These are phyloP conservation scores for Austropuccinia psidii DNA, from an alignment of 1,284 basidiomycete species.

Conservation along the genomic window DNA sequence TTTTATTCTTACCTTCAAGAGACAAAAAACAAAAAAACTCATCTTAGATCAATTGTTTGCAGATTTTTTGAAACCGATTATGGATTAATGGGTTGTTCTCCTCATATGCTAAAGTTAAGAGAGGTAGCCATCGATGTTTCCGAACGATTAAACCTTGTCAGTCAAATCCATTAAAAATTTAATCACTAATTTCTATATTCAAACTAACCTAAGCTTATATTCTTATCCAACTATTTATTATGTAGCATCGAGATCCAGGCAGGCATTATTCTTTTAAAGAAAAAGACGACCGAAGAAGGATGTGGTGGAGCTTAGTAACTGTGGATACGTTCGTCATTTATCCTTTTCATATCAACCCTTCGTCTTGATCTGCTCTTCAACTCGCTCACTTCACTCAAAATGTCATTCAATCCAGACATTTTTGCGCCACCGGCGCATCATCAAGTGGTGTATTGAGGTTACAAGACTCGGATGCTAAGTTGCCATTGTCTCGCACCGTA, in stretches of 20 bases:
- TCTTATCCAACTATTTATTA: neutral
- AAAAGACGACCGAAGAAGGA: slow-evolving; percentile 27
- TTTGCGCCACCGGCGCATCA: slow-evolving; percentile 30
- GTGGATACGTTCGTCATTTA: slow-evolving; percentile 27
- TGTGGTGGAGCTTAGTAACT: slow-evolving; percentile 31
- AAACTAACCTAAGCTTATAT: neutral
- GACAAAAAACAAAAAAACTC: neutral
- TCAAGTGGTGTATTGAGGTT: slow-evolving; percentile 21
- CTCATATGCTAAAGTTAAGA: slow-evolving; percentile 29
- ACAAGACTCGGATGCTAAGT: slow-evolving; percentile 24
- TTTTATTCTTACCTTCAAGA: neutral
- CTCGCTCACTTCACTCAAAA: neutral
- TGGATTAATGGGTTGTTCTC: slow-evolving; percentile 29
- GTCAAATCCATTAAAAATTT: neutral
- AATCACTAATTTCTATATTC: neutral
- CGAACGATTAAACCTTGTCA: slow-evolving; percentile 20
- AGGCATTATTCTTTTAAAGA: slow-evolving; percentile 12
- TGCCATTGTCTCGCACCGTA: slow-evolving; percentile 1
- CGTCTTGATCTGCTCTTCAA: neutral
- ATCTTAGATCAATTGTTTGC: neutral
- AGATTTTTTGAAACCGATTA: slow-evolving; percentile 37
- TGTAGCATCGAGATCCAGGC: slow-evolving; percentile 19
- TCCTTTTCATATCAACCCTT: neutral
- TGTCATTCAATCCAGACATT: slow-evolving; percentile 8
- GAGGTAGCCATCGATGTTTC: slow-evolving; percentile 7